Evolutionary conservation across 805 yeast genomes (phyloP).

Genomic region (Lachancea kluyveri): DNA sequence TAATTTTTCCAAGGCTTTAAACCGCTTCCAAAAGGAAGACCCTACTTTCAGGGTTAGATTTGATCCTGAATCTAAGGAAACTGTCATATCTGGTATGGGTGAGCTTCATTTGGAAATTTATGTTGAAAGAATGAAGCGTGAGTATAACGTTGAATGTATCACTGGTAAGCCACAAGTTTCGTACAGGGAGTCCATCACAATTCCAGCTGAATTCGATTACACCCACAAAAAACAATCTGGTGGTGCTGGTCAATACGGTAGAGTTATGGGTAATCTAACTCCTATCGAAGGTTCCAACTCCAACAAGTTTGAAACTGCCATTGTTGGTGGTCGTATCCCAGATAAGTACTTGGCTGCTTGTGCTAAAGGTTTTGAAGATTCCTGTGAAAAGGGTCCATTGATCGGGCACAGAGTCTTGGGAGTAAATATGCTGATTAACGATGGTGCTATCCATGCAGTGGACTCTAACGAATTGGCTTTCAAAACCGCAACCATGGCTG

Average conservation of each 20-base stretch:
- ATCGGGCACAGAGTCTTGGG: conserved; percentile 93
- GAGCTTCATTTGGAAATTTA: conserved; percentile 95
- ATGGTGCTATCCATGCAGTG: conserved; percentile 96
- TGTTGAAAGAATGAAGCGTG: conserved; percentile 97
- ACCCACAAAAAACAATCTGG: conserved; percentile 98
- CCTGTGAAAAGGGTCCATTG: conserved; percentile 92
- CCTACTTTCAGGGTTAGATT: conserved; percentile 94
- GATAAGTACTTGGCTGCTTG: conserved; percentile 93
- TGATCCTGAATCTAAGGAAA: conserved; percentile 89
- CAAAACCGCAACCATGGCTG: conserved; percentile 85
- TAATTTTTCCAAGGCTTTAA: conserved; percentile 93
- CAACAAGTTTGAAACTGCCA: conserved; percentile 75
- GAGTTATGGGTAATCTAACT: conserved; percentile 79
- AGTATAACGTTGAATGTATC: conserved; percentile 88
- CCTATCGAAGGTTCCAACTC: conserved; percentile 44
- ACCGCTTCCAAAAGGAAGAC: conserved; percentile 97
- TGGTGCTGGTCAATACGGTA: conserved; percentile 99
- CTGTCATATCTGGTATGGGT: conserved; percentile 92
- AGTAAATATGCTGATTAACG: conserved; percentile 86
- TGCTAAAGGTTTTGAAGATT: conserved; percentile 91
- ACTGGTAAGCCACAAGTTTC: conserved; percentile 99
- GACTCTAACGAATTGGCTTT: conserved; percentile 96
- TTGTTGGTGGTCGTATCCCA: conserved; percentile 95
- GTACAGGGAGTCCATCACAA: conserved; percentile 85
- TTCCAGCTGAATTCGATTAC: conserved; percentile 75